These are phyloP conservation scores for Eimeria praecox DNA, from an alignment of 169 alveolate species.

Conservation along the genomic window DNA sequence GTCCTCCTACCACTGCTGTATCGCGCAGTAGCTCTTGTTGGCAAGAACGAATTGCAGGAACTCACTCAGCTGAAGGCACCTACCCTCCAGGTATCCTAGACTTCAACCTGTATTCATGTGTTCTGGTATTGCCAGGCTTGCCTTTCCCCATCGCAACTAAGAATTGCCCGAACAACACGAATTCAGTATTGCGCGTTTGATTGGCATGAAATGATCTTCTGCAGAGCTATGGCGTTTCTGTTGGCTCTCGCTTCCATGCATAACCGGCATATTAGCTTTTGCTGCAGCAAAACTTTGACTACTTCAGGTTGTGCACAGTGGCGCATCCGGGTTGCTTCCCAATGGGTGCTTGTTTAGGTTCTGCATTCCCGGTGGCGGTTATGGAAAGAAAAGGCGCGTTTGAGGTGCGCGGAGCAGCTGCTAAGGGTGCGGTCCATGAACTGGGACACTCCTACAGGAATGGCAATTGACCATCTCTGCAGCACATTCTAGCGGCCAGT, in stretches of 20 bases:
- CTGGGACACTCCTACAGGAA: conserved; percentile 43
- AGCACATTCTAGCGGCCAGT: not conserved
- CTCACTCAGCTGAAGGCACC: conserved; percentile 46
- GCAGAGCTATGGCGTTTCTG: not conserved
- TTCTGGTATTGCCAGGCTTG: not conserved
- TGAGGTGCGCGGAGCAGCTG: conserved; percentile 52
- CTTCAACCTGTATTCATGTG: not conserved
- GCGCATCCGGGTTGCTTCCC: not conserved
- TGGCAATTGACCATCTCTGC: conserved; percentile 37
- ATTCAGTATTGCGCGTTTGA: not conserved
- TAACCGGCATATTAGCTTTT: not conserved
- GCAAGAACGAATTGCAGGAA: conserved; percentile 32
- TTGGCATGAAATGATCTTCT: not conserved
- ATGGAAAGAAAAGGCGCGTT: conserved; percentile 10
- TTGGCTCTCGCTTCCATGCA: not conserved
- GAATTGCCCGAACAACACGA: not conserved
- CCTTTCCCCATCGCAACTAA: not conserved
- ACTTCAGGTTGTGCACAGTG: not conserved
- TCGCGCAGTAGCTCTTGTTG: conserved; percentile 46
- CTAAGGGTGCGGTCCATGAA: conserved; percentile 63
- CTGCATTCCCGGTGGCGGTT: conserved; percentile 35
- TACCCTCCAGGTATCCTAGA: conserved; percentile 25
- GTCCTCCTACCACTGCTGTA: conserved; percentile 69
- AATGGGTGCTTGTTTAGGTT: conserved; percentile 42
- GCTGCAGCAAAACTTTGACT: not conserved